Evolutionary conservation across 1,284 basidiomycete species (phyloP), one percentile per base, ranked within the genome.

Genomic region (Boletellus sp.): DNA sequence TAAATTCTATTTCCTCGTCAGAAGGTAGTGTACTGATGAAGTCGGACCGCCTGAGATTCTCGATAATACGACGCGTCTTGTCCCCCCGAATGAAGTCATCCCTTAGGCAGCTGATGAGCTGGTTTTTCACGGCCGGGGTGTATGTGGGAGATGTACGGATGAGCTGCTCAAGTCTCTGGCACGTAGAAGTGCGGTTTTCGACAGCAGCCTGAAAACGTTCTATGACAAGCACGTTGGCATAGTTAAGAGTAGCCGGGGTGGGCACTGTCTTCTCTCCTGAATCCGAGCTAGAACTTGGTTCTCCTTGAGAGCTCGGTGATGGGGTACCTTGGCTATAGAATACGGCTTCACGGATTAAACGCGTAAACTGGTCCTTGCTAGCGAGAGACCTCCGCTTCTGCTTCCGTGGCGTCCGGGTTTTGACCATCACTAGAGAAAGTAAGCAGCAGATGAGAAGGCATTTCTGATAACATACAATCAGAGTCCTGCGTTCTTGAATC

Each of bases 1-100:
- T 49, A 27, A 38, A 45, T 20, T 63, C 60, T 34, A 46, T 23
- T 9, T 53, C 60, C 13, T 54, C 49, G 19, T 51, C 57, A 6
- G 47, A 34, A 23, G 48, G 45, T 26, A 25, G 33, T 5, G 50
- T 45, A 22, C 58, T 59, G 42, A 59, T 59, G 26, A 63, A 59
- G 36, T 59, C 54, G 10, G 58, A 61, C 13, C 52, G 60, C 33
- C 51, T 58, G 29, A 62, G 39, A 29, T 53, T 42, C 30, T 59
- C 60, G 35, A 59, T 59, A 36, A 58, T 45, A 4, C 45, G 43
- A 19, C 49, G 55, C 2, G 55, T 60, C 45, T 46, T 58, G 45
- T 60, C 57, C 5, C 53, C 53, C 17, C 57, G 55, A 35, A 60
- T 46, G 35, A 58, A 60, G 36, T 59, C 60, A 23, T 62, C 55